Base-by-base conservation (phyloP, 225 moss, liverwort and hornwort species). In the Ulota crispa region DNA sequence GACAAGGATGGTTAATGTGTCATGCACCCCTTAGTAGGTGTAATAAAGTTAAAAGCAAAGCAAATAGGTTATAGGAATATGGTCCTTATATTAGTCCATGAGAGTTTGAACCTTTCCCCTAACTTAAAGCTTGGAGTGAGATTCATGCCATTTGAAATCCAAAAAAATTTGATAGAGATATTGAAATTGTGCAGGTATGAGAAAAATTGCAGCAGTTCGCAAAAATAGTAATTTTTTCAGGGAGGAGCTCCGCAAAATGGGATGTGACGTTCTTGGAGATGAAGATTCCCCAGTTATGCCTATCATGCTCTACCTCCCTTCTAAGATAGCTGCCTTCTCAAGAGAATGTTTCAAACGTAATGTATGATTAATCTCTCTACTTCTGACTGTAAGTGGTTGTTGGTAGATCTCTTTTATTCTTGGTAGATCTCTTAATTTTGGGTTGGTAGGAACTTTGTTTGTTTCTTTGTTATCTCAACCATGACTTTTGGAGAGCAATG, bases 271-370 rank as follows among this genome's bases (percentile, higher is more conserved):
- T 70, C 85, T 95, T 20, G 95, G 95, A 39, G 89, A 94, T 81
- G 94, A 90, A 83, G 94, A 97, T 78, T 97, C 97, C 43, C 95
- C 95, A 52, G 85, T 97, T 30, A 97, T 97, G 94, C 97, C 97
- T 31, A 86, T 97, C n/a, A 95, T 95, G 97, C 86, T 97, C 24
- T 97, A 93, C 81, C 89, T 93, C 79, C 97, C 97, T 76, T 93
- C 93, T 70, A 92, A 92, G 83, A 95, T 97, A 72, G 91, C 97
- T 28, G 95, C 93, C 30, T 97, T 97, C 78, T 92, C 91, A 62
- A 89, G 92, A 27, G 94, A 95, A 81, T 97, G 95, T 82, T 86
- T 97, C 70, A 93, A 95, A 68, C 91, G 94, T 54, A 97, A 97
- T 91, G 97, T 97, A 91, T 78, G 87, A 80, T 52, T 37, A 45